Conservation (phyloP, 129 eudicot species). For the Logfia minima region DNA sequence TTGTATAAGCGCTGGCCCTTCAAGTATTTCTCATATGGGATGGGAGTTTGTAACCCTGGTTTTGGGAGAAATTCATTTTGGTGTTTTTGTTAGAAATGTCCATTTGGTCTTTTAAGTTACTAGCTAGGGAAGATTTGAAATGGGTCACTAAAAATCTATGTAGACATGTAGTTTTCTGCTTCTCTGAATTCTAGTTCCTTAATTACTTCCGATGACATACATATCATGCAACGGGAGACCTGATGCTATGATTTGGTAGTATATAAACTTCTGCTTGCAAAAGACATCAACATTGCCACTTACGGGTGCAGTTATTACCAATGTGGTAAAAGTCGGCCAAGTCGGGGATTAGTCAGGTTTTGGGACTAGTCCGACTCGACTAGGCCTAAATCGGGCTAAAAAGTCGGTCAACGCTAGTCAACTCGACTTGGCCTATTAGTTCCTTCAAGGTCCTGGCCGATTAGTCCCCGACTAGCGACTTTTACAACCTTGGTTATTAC, state of each 20-base stretch:
- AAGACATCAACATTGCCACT: constrained; percentile 26
- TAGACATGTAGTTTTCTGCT: background rate
- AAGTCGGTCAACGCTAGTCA: too few relatives aligned
- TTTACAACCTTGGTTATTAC: background rate
- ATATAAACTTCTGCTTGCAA: constrained; percentile 35
- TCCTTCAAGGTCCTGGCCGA: too few relatives aligned
- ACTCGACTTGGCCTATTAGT: too few relatives aligned
- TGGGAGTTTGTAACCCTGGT: constrained; percentile 20
- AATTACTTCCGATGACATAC: constrained; percentile 30
- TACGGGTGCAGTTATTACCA: constrained; percentile 8
- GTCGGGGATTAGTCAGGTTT: too few relatives aligned
- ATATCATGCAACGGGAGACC: constrained; percentile 23
- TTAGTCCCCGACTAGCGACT: too few relatives aligned
- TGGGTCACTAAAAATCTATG: background rate
- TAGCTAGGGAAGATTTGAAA: background rate
- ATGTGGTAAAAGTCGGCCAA: too few relatives aligned
- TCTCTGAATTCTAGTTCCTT: constrained; percentile 35
- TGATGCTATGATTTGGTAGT: constrained; percentile 5
- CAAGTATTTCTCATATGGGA: background rate
- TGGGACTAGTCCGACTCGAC: too few relatives aligned
- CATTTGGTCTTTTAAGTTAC: background rate
- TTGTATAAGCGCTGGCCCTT: background rate
- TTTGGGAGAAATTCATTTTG: constrained; percentile 15
- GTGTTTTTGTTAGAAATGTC: background rate
- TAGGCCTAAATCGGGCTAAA: too few relatives aligned